Percentiles rank a stretch among this genome's conserved stretches.
These are phyloP conservation scores for Diaporthe sp. DNA, from an alignment of 2,329 filamentous ascomycete species.

Conservation along the genomic window DNA sequence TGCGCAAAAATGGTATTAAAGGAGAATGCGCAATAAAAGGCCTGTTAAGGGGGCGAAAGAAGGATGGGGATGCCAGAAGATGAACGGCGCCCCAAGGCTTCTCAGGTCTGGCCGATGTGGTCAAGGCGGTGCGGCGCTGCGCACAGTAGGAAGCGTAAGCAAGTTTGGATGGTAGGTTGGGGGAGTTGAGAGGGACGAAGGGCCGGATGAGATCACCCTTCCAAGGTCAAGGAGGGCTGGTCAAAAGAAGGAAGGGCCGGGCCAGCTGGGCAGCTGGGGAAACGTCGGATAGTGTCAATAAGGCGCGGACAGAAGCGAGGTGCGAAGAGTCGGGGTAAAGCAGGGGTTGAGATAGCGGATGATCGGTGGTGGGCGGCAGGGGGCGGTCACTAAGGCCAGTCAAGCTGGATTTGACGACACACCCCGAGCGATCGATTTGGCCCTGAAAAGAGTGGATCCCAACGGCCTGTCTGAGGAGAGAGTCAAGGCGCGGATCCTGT, in stretches of 20 bases:
- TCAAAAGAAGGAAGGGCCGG: conserved; percentile 26
- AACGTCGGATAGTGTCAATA: conserved; percentile 29
- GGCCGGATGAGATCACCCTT: conserved; percentile 35
- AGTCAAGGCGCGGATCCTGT: conserved; percentile 33
- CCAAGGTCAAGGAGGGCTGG: conserved; percentile 34
- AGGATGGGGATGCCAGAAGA: conserved; percentile 30
- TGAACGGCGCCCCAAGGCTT: conserved; percentile 21
- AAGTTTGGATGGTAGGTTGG: conserved; percentile 6
- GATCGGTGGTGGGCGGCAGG: conserved; percentile 26
- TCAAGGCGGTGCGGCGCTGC: conserved; percentile 3
- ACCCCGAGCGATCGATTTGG: conserved; percentile 34
- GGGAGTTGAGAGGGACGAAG: conserved; percentile 1
- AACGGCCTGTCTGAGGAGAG: conserved; percentile 31
- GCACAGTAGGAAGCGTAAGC: conserved; percentile 7
- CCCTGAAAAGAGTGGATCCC: conserved; percentile 39
- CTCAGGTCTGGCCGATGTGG: conserved; percentile 8
- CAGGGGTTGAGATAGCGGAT: conserved; percentile 34
- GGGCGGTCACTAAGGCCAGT: conserved; percentile 1
- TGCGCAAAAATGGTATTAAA: not conserved
- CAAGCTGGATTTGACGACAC: conserved; percentile 27
- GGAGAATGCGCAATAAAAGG: conserved; percentile 28
- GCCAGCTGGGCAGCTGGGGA: conserved; percentile 28
- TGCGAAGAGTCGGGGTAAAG: conserved; percentile 36
- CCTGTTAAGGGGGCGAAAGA: conserved; percentile 30
- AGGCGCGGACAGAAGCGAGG: conserved; percentile 35